Base-by-base conservation (phyloP, 1,284 basidiomycete genomes). In the Anthracocystis panici-leucophaei region DNA sequence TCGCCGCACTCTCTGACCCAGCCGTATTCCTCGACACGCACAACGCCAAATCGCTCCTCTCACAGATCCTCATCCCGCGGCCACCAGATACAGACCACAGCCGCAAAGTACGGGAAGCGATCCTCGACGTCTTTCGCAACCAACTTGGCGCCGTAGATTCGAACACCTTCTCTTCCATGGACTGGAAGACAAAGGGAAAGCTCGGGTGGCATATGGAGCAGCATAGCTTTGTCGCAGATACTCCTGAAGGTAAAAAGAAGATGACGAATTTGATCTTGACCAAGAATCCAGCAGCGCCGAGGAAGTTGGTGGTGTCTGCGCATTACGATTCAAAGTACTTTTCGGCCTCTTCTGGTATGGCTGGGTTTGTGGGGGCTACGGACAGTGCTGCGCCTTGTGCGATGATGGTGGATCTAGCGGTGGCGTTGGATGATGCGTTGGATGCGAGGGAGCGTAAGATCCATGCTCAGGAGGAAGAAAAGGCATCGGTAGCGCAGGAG, bases 301-400 rank as follows among this genome's bases (percentile, higher is more conserved):
- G 92, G 1, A 91, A 92, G 78, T 88, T 99, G 27, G 88, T 96
- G n/a, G 86, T 99, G 9, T 89, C 95, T 2, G 97, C 96, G 5
- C 97, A 99, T 85, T 95, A 93, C 80, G 97, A 99, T 86, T 94
- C 92, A 86, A 99, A 99, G 87, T 97, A 90, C 87, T 96, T 93
- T 79, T 91, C 92, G 79, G 91, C 93, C 87, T 92, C 46, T 10
- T 52, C 63, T 5, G 45, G 61, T 11, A 59, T 92, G 82, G 65
- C 88, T 93, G 92, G 45, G 1, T 99, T 99, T 84, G 88, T 99
- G 77, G 97, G 97, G 27, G 97, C 97, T 10, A 99, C 95, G 6
- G 97, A 99, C 86, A 97, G 94, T 8, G 97, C 97, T 1, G 94
- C 93, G 25, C 92, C 97, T 1, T 97, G 95, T 79, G 95, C 95